Base-by-base conservation (phyloP, 2,329 filamentous ascomycete species). In the Achaetomium macrosporum region DNA sequence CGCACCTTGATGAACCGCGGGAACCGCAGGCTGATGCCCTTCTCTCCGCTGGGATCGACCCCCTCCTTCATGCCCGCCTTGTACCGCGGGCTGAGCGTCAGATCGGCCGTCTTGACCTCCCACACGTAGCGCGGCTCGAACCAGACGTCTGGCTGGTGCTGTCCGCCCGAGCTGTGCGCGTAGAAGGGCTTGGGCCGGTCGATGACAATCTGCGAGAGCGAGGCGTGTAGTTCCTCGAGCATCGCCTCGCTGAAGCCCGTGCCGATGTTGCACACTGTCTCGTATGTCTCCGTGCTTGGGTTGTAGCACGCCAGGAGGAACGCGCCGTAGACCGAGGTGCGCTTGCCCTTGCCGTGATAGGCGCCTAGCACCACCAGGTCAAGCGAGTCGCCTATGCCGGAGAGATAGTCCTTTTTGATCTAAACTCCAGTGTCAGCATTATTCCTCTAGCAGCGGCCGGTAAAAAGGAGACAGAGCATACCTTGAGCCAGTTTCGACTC, bases 101-200 rank as follows among this genome's bases (percentile, higher is more conserved):
- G 71, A 74, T 99, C 93, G 1, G 93, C 93, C 12, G 92, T 95
- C 75, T 92, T 95, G 61, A 99, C 91, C 71, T 99, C 93, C 93
- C 93, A 99, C 1, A 99, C 93, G 63, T 87, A 85, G 40, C 84
- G 83, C 13, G 93, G 89, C 76, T 99, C 93, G 67, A 99, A 93
- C 93, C 93, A 99, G 36, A 99, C 90, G 68, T 99, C 93, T 1
- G 93, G 93, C 68, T 99, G 93, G 67, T 97, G 90, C 71, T 95
- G 92, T 46, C 84, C 83, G 47, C 88, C 89, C 0, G 78, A 74
- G 4, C 87, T 90, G 69, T 99, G 93, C 1, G 83, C 78, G 71
- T 97, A 99, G 69, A 96, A 99, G 0, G 93, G 93, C 66, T 99
- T 99, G 1, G 92, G 82, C 1, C 85, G 83, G 65, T 95, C 90